Conservation (phyloP, 768 basidiomycete genomes). For the Mrakia frigida region DNA sequence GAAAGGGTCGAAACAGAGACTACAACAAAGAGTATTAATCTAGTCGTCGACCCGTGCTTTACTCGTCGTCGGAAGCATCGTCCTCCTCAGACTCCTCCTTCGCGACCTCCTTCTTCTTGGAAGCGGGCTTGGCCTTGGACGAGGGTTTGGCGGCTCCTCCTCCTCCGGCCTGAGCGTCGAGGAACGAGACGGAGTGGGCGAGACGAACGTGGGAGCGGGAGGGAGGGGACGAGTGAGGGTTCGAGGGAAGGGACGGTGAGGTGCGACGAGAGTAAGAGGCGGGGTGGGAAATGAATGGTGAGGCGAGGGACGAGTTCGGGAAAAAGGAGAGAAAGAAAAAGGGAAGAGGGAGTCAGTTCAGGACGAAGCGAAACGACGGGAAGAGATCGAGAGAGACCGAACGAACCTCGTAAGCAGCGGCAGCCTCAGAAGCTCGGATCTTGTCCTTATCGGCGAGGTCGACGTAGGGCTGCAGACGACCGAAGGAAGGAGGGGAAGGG, state of each 20-base stretch:
- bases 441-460: constrained; percentile 85
- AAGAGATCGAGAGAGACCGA: background rate
- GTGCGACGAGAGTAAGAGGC: too few relatives aligned
- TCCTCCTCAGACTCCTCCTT: too few relatives aligned
- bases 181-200: too few relatives aligned
- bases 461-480: constrained; percentile 64
- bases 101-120: too few relatives aligned
- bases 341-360: background rate
- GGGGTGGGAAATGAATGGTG: too few relatives aligned
- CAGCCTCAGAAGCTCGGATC: constrained; percentile 72
- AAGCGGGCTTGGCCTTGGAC: too few relatives aligned
- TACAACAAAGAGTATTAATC: too few relatives aligned
- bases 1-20: too few relatives aligned
- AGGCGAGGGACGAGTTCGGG: background rate
- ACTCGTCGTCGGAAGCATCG: too few relatives aligned
- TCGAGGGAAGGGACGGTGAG: background rate
- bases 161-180: too few relatives aligned
- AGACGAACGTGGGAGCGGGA: background rate
- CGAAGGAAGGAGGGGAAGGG: background rate
- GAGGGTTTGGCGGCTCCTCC: too few relatives aligned
- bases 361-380: background rate
- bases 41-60: too few relatives aligned
- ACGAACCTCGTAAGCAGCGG: constrained; percentile 43
- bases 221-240: background rate
- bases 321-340: background rate